A percentile compares a stretch with the other conserved stretches of the same genome.
Conservation (phyloP, 305 asterid species). For the Fraxinus sp. region DNA sequence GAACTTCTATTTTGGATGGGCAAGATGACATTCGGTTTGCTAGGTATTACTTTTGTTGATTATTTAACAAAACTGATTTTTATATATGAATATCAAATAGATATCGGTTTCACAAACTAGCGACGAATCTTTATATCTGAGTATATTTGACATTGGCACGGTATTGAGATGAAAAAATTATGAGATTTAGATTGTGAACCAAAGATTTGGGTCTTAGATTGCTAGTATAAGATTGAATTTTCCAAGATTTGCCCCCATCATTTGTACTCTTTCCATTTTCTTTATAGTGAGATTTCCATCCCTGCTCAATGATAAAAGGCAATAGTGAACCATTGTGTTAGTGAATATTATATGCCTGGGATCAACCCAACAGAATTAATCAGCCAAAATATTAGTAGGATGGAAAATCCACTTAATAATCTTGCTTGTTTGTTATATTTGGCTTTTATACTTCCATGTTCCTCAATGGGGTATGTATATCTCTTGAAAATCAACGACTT, state of each 20-base stretch:
- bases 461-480: background rate
- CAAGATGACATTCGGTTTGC: background rate
- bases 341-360: background rate
- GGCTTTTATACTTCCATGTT: background rate
- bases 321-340: background rate
- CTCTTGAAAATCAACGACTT: background rate
- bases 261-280: background rate
- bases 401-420: background rate
- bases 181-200: background rate
- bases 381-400: background rate
- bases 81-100: background rate
- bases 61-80: background rate
- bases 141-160: background rate
- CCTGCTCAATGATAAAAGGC: background rate
- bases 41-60: background rate
- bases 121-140: background rate
- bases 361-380: background rate
- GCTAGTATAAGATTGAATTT: background rate
- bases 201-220: background rate
- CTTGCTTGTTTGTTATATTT: background rate
- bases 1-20: background rate
- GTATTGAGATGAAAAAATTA: background rate
- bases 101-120: background rate
- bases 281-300: background rate
- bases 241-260: background rate